Evolutionary conservation across 345 rosid genomes (phyloP).

Genomic region (Bretschneidera sinensis): DNA sequence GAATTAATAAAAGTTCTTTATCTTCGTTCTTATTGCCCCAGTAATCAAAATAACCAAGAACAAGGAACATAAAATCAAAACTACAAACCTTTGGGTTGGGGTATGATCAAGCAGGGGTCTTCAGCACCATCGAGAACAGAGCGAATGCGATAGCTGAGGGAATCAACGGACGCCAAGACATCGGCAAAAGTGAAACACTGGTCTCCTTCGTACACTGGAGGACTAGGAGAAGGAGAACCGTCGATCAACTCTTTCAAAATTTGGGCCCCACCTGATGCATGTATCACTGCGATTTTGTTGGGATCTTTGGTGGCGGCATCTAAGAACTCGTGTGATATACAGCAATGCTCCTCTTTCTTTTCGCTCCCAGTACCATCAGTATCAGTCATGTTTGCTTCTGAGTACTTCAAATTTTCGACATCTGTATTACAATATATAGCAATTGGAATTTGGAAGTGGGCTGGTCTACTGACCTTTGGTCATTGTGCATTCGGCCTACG

Average conservation of each 20-base stretch:
- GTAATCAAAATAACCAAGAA: no score
- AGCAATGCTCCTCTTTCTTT: slow-evolving; percentile 34
- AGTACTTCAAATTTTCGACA: no score
- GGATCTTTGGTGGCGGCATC: slow-evolving; percentile 45
- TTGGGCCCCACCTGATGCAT: slow-evolving; percentile 26
- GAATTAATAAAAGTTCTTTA: no score
- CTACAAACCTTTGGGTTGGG: slow-evolving; percentile 31
- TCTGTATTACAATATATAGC: no score
- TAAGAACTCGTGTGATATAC: slow-evolving; percentile 61
- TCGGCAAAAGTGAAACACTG: slow-evolving; percentile 52
- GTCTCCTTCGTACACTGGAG: slow-evolving; percentile 62
- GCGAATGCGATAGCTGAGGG: slow-evolving; percentile 50
- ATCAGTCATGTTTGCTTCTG: no score
- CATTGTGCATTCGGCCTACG: no score
- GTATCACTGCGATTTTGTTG: slow-evolving; percentile 51
- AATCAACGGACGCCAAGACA: slow-evolving; percentile 45
- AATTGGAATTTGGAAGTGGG: no score
- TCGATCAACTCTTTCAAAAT: slow-evolving; percentile 16
- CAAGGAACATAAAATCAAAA: background rate
- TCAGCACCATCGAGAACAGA: slow-evolving; percentile 36
- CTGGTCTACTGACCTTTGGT: no score
- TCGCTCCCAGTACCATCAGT: no score
- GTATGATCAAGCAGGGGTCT: slow-evolving; percentile 38
- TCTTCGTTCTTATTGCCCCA: no score
- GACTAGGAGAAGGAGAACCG: slow-evolving; percentile 6